Evolutionary conservation across 768 basidiomycete species (phyloP).

Genomic region (Russula ochroleuca): DNA sequence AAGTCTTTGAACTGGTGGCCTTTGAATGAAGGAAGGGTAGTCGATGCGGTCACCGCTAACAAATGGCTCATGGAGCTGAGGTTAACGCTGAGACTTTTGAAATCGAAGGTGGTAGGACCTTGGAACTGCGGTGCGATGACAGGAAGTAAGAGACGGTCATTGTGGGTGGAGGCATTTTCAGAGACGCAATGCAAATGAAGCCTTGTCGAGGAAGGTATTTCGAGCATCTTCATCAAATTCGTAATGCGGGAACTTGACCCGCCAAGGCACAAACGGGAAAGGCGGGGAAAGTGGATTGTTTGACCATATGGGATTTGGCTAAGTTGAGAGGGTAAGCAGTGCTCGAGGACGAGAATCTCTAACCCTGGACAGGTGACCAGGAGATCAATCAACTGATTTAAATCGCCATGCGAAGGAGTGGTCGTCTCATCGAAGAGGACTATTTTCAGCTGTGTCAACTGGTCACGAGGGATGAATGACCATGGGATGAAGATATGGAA

Average conservation of each 20-base stretch:
- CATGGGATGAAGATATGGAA: neutral
- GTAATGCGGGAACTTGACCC: constrained; percentile 10
- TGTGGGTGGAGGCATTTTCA: neutral
- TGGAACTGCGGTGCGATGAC: constrained; percentile 5
- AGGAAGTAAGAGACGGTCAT: constrained; percentile 3
- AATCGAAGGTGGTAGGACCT: neutral
- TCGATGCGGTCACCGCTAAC: neutral
- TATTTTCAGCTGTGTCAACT: constrained; percentile 8
- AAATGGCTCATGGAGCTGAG: neutral
- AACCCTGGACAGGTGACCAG: constrained; percentile 2
- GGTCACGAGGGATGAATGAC: constrained; percentile 9
- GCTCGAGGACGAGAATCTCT: constrained; percentile 2
- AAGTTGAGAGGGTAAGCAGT: constrained; percentile 3
- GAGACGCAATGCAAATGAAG: constrained; percentile 5
- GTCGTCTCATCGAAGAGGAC: neutral
- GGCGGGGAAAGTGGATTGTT: constrained; percentile 6
- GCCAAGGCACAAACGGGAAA: neutral
- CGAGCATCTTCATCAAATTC: constrained; percentile 6
- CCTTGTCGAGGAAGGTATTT: neutral
- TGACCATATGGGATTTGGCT: neutral
- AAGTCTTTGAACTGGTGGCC: too few relatives aligned
- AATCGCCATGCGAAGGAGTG: neutral
- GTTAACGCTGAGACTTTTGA: neutral
- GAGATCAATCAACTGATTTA: constrained; percentile 2
- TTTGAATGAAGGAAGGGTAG: too few relatives aligned